Conservation (phyloP, 1,139 yeast species). For the Groenewaldozyma sp. region DNA sequence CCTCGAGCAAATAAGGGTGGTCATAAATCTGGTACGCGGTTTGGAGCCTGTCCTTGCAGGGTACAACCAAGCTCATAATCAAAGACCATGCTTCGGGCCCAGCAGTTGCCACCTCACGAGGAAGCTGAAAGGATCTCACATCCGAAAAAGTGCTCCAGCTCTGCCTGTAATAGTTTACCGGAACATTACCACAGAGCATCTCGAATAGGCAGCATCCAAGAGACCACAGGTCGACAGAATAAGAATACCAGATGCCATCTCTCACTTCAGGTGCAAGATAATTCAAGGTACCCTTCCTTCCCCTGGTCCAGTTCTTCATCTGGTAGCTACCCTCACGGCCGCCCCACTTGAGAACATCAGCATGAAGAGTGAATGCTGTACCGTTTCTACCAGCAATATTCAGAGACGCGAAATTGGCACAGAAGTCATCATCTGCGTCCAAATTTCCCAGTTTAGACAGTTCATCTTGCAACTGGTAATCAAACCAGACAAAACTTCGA, state of each 20-base stretch:
- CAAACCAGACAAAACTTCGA: not conserved
- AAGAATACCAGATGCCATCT: constrained; percentile 51
- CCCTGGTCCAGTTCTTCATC: not conserved
- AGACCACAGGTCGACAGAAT: constrained; percentile 91
- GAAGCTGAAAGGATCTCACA: not conserved
- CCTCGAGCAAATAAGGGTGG: not conserved
- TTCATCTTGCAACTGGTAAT: not conserved
- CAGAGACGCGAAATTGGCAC: no score
- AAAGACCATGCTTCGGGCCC: not conserved
- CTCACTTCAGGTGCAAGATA: constrained; percentile 1
- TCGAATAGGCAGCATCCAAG: constrained; percentile 40
- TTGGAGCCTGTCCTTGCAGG: not conserved
- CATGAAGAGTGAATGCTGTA: not conserved
- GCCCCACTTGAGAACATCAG: not conserved
- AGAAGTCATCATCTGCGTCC: no score
- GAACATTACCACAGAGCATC: constrained; percentile 1
- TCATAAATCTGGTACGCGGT: not conserved
- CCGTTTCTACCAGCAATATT: not conserved
- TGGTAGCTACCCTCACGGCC: not conserved
- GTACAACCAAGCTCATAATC: not conserved
- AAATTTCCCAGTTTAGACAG: not conserved
- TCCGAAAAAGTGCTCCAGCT: not conserved
- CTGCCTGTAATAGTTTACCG: not conserved
- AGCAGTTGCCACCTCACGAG: not conserved
- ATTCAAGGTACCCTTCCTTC: constrained; percentile 1